Conservation (phyloP, 805 yeast genomes). For the Zygotorulaspora florentina region DNA sequence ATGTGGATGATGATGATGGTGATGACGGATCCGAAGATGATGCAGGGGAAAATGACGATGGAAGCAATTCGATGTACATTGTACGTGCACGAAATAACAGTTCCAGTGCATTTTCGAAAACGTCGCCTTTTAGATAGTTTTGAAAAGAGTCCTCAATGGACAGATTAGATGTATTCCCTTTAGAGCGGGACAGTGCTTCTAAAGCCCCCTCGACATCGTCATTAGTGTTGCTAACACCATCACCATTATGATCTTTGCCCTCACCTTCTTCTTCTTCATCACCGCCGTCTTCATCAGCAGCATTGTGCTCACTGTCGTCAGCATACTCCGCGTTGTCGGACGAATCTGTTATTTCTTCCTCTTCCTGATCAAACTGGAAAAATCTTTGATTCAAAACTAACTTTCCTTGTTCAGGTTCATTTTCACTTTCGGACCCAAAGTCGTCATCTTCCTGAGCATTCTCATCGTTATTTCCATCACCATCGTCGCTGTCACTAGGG, state of each 20-base stretch:
- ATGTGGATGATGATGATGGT: not conserved
- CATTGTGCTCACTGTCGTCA: slow-evolving; percentile 9
- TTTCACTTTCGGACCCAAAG: slow-evolving; percentile 30
- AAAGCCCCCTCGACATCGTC: not conserved
- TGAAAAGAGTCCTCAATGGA: slow-evolving; percentile 10
- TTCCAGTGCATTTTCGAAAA: slow-evolving; percentile 84
- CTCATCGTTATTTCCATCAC: slow-evolving; percentile 25
- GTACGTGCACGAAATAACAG: slow-evolving; percentile 74
- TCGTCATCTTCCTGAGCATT: slow-evolving; percentile 17
- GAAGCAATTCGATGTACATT: slow-evolving; percentile 37
- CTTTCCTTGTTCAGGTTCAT: slow-evolving; percentile 53
- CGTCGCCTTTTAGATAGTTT: slow-evolving; percentile 16
- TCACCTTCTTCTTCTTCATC: slow-evolving; percentile 8
- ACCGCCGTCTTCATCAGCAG: slow-evolving; percentile 5
- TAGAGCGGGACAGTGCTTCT: not conserved
- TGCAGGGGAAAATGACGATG: slow-evolving; percentile 31
- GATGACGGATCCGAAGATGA: slow-evolving; percentile 23
- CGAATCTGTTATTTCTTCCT: slow-evolving; percentile 17
- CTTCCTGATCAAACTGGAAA: slow-evolving; percentile 27
- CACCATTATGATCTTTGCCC: not conserved
- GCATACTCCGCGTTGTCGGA: slow-evolving; percentile 6
- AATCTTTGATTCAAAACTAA: slow-evolving; percentile 10
- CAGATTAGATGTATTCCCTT: not conserved
- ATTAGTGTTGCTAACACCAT: not conserved
- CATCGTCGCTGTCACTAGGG: slow-evolving; percentile 28